A percentile compares a stretch with the other conserved stretches of the same genome.
These are phyloP conservation scores for Drechslerella dactyloides DNA, from an alignment of 2,329 filamentous ascomycete species.

Conservation along the genomic window DNA sequence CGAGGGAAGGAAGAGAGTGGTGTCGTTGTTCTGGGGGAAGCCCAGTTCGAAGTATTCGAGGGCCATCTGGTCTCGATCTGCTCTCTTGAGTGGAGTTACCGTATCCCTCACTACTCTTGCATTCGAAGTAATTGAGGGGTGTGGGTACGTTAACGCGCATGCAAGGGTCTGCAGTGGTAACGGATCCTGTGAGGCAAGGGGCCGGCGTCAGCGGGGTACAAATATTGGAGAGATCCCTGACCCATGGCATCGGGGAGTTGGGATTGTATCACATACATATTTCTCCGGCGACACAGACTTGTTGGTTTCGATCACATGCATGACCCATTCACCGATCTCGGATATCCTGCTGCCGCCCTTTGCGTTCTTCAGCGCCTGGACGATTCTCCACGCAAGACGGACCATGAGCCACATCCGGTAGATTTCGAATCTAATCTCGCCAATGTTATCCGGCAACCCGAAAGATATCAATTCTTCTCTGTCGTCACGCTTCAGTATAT, in stretches of 20 bases:
- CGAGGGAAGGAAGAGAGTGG: constrained; percentile 32
- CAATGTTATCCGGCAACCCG: constrained; percentile 40
- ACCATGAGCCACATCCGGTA: constrained; percentile 49
- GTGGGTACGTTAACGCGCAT: constrained; percentile 40
- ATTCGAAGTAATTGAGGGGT: constrained; percentile 35
- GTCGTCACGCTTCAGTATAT: constrained; percentile 36
- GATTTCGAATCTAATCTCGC: constrained; percentile 50
- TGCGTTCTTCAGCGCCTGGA: constrained; percentile 49
- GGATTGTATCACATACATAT: constrained; percentile 36
- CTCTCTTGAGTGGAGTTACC: constrained; percentile 36
- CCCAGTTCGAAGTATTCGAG: constrained; percentile 48
- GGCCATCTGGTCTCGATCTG: constrained; percentile 42
- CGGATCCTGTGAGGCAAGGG: constrained; percentile 32
- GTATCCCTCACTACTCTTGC: constrained; percentile 38
- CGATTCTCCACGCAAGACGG: constrained; percentile 46
- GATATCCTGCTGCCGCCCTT: constrained; percentile 45
- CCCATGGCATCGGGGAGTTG: neutral
- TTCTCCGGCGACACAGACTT: constrained; percentile 48
- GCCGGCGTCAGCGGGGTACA: constrained; percentile 19
- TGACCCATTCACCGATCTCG: constrained; percentile 39
- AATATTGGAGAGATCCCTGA: constrained; percentile 17
- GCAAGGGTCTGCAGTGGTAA: constrained; percentile 47
- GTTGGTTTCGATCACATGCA: constrained; percentile 49
- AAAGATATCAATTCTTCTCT: constrained; percentile 45
- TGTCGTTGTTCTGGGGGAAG: constrained; percentile 31